phyloP scores from a whole-genome alignment of 202 grass and related monocot genomes.

The Schoenoplectus tabernaemontani region DNA sequence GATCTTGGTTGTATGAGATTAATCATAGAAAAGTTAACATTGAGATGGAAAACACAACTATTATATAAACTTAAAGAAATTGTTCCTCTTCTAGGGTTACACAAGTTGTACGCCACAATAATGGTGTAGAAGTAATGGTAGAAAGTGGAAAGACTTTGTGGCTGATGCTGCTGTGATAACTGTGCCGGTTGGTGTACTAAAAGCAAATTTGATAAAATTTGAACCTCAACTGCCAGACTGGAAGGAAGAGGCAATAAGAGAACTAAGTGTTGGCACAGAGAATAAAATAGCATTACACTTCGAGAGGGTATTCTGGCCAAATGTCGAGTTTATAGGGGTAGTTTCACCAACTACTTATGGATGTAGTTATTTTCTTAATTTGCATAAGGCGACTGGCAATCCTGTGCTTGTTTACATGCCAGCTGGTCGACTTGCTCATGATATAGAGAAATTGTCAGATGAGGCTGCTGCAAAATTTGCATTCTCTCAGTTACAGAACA shows the following conservation, averaged over 20 bases:
- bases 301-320: slow-evolving; percentile 91
- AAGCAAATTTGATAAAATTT: slow-evolving; percentile 74
- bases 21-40: neutral
- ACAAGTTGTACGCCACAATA: slow-evolving; percentile 61
- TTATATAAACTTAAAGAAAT: slow-evolving; percentile 8
- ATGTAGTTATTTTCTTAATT: slow-evolving; percentile 99
- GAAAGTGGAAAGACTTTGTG: slow-evolving; percentile 75
- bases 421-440: slow-evolving; percentile 83
- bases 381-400: slow-evolving; percentile 88
- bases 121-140: slow-evolving; percentile 84
- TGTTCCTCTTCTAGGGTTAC: slow-evolving; percentile 49
- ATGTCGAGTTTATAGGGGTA: slow-evolving; percentile 96
- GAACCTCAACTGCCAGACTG: slow-evolving; percentile 73
- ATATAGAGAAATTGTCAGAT: slow-evolving; percentile 91
- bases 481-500: slow-evolving; percentile 78
- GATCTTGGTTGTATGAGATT: neutral
- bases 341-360: slow-evolving; percentile 82
- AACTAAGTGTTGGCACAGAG: slow-evolving; percentile 66
- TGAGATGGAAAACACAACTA: neutral
- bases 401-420: slow-evolving; percentile 98
- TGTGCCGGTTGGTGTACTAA: slow-evolving; percentile 79
- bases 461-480: slow-evolving; percentile 80
- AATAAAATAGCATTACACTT: slow-evolving; percentile 98
- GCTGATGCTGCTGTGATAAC: slow-evolving; percentile 76
- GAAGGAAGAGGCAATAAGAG: slow-evolving; percentile 83